Conservation (phyloP, 805 yeast species). For the Ogataea pilisensis region DNA sequence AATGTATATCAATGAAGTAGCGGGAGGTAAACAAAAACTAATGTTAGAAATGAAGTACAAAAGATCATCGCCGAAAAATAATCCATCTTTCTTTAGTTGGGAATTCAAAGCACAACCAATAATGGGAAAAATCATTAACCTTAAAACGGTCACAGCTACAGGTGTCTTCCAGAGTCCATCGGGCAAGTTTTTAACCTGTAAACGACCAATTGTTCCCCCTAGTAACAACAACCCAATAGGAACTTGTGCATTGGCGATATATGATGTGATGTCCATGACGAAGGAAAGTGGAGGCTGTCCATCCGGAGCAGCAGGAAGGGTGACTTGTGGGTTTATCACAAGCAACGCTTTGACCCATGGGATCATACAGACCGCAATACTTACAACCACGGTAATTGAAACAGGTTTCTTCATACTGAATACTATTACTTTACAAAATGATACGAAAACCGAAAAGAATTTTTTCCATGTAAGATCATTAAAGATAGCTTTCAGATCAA, state of each 20-base stretch:
- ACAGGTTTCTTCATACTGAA: slow-evolving; percentile 65
- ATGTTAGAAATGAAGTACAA: slow-evolving; percentile 71
- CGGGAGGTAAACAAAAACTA: slow-evolving; percentile 78
- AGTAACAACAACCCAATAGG: slow-evolving; percentile 79
- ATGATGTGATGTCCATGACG: slow-evolving; percentile 72
- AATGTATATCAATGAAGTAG: slow-evolving; percentile 82
- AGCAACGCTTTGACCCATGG: slow-evolving; percentile 81
- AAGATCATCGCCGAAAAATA: slow-evolving; percentile 58
- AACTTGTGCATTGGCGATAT: slow-evolving; percentile 83
- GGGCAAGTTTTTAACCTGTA: slow-evolving; percentile 56
- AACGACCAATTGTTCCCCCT: slow-evolving; percentile 85
- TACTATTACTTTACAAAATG: slow-evolving; percentile 8
- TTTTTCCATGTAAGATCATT: slow-evolving; percentile 2
- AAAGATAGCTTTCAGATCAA: slow-evolving; percentile 2
- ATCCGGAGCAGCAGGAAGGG: slow-evolving; percentile 79
- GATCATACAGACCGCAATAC: slow-evolving; percentile 71
- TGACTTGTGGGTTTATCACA: slow-evolving; percentile 42
- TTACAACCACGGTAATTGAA: slow-evolving; percentile 61
- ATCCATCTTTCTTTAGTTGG: slow-evolving; percentile 55
- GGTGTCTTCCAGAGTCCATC: slow-evolving; percentile 71
- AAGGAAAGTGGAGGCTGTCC: slow-evolving; percentile 78
- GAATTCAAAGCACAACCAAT: slow-evolving; percentile 68
- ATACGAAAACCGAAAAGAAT: slow-evolving; percentile 1
- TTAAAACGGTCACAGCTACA: slow-evolving; percentile 46
- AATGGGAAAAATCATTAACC: slow-evolving; percentile 72